These are phyloP conservation scores for Aurantiochytrium sp. DNA, from an alignment of 108 stramenopile species.

Conservation along the genomic window DNA sequence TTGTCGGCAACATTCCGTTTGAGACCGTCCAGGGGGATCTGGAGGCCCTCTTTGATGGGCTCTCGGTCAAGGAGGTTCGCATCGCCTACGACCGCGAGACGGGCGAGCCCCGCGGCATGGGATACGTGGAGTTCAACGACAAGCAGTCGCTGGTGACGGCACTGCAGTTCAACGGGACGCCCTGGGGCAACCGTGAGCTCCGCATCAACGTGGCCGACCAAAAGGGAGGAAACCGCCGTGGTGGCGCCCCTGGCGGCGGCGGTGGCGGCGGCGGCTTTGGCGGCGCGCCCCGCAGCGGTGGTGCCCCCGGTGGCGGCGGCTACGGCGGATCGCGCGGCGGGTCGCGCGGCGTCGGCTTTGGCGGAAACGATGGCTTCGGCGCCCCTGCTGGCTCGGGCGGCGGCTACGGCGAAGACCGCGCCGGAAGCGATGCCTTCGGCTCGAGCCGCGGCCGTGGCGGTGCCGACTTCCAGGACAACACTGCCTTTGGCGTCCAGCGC, in stretches of 20 bases:
- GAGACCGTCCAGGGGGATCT: conserved; percentile 32
- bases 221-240: background rate
- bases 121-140: background rate
- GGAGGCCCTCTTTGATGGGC: conserved; percentile 23
- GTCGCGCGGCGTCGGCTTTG: background rate
- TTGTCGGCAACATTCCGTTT: conserved; percentile 7
- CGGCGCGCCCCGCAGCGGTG: background rate
- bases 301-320: background rate
- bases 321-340: background rate
- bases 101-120: conserved; percentile 12
- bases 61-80: conserved; percentile 19
- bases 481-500: background rate
- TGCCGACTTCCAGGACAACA: background rate
- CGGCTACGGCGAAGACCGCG: background rate
- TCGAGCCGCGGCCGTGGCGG: background rate
- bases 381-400: background rate
- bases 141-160: background rate
- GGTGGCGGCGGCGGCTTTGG: background rate
- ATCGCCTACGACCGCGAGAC: conserved; percentile 23
- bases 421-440: background rate
- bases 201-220: conserved; percentile 18
- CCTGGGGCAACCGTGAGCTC: background rate
- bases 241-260: background rate
- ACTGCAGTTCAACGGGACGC: background rate
- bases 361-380: background rate